phyloP scores from a whole-genome alignment of 768 basidiomycete species.

The Pleurotus djamor region DNA sequence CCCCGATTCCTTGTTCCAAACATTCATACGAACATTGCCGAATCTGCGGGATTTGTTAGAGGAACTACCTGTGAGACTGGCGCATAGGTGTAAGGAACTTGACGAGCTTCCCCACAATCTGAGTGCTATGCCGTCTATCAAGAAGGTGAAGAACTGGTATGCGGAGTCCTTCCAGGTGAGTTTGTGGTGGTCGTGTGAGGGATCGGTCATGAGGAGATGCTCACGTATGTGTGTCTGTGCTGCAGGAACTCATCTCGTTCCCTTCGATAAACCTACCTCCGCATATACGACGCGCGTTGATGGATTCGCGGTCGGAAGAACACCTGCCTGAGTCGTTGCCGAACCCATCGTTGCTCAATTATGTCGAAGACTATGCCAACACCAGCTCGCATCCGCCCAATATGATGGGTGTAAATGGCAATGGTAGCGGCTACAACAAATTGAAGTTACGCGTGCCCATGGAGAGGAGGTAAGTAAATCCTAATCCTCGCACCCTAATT shows the following conservation, averaged over 20 bases:
- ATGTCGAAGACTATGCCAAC: constrained; percentile 24
- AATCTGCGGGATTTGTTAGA: constrained; percentile 38
- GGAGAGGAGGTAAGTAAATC: constrained; percentile 65
- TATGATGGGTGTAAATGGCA: constrained; percentile 25
- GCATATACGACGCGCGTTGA: constrained; percentile 66
- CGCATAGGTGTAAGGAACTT: constrained; percentile 94
- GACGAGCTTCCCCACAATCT: constrained; percentile 92
- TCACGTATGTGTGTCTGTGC: background rate
- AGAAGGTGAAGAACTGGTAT: constrained; percentile 98
- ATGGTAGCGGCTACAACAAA: constrained; percentile 41
- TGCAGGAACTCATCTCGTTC: constrained; percentile 86
- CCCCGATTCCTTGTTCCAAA: background rate
- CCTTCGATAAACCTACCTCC: constrained; percentile 72
- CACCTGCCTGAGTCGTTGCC: constrained; percentile 72
- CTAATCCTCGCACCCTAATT: constrained; percentile 2
- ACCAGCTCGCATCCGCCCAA: constrained; percentile 11
- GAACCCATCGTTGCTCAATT: constrained; percentile 70
- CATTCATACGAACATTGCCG: background rate
- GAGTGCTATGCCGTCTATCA: constrained; percentile 87
- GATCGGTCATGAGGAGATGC: background rate
- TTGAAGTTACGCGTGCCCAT: constrained; percentile 78
- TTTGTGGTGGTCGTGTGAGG: constrained; percentile 8
- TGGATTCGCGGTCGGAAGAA: constrained; percentile 40
- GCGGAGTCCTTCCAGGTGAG: constrained; percentile 96
- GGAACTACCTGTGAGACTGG: constrained; percentile 92